phyloP scores from a whole-genome alignment of 768 basidiomycete genomes.

The Pisolithus microcarpus region DNA sequence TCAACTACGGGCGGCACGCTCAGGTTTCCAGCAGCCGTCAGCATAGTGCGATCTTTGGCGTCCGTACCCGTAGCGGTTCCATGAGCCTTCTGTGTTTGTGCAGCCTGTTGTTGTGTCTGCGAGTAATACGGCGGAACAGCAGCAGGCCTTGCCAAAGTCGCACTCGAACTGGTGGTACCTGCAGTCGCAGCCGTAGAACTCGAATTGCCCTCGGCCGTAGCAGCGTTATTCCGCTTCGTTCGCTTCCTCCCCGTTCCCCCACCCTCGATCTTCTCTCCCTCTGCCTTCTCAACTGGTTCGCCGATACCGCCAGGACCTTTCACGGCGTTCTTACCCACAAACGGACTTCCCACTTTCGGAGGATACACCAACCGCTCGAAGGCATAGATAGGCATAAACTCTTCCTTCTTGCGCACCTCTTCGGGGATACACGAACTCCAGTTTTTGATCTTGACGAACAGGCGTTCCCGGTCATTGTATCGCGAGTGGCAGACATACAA shows the following conservation, averaged over 20 bases:
- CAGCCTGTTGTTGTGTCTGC: slow-evolving; percentile 9
- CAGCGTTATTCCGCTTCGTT: slow-evolving; percentile 22
- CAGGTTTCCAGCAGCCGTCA: slow-evolving; percentile 51
- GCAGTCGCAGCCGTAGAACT: slow-evolving; percentile 25
- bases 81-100: slow-evolving; percentile 11
- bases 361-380: slow-evolving; percentile 71
- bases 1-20: slow-evolving; percentile 50
- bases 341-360: slow-evolving; percentile 61
- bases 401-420: slow-evolving; percentile 70
- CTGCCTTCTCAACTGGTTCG: slow-evolving; percentile 33
- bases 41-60: slow-evolving; percentile 51
- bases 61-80: slow-evolving; percentile 6
- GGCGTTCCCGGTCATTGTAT: slow-evolving; percentile 80
- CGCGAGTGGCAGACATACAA: slow-evolving; percentile 87
- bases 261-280: slow-evolving; percentile 38
- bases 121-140: slow-evolving; percentile 18
- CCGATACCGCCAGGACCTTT: slow-evolving; percentile 62
- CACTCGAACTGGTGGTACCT: slow-evolving; percentile 18
- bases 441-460: slow-evolving; percentile 87
- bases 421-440: slow-evolving; percentile 92
- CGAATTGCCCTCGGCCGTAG: slow-evolving; percentile 11
- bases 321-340: slow-evolving; percentile 39
- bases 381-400: slow-evolving; percentile 77
- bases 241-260: slow-evolving; percentile 35
- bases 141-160: slow-evolving; percentile 24